A percentile compares a stretch with the other conserved stretches of the same genome.
These are phyloP conservation scores for Kwoniella dejecticola DNA, from an alignment of 768 basidiomycete genomes.

Conservation along the genomic window DNA sequence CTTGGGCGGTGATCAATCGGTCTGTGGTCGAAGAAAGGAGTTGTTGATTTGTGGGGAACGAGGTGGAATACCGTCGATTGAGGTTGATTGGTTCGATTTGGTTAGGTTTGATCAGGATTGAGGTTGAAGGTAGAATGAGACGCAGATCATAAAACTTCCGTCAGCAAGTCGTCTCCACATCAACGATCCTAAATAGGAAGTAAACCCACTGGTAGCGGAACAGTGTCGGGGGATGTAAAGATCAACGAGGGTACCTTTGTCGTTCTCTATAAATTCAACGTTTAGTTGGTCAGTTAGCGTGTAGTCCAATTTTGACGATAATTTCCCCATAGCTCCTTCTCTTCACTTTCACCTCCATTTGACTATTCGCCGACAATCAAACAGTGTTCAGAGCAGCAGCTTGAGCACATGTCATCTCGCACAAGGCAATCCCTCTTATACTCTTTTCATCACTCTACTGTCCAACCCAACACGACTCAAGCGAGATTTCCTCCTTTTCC, in stretches of 20 bases:
- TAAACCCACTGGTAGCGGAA: slow-evolving; percentile 84
- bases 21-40: slow-evolving; percentile 60
- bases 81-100: too few species aligned
- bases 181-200: not conserved
- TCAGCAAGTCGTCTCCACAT: slow-evolving; percentile 11
- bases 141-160: not conserved
- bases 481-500: not conserved
- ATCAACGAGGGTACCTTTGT: slow-evolving; percentile 95
- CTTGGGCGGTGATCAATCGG: slow-evolving; percentile 97
- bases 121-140: not conserved
- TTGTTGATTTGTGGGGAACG: not conserved
- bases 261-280: slow-evolving; percentile 34
- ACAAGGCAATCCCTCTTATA: not conserved
- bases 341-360: not conserved
- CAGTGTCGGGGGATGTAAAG: slow-evolving; percentile 99
- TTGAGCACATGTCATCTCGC: too few species aligned
- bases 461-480: too few species aligned
- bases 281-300: slow-evolving; percentile 13
- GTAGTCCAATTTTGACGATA: not conserved
- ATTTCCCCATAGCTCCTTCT: not conserved
- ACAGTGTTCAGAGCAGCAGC: too few species aligned
- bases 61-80: too few species aligned
- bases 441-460: too few species aligned
- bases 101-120: too few species aligned
- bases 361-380: too few species aligned